Evolutionary conservation across 805 yeast genomes (phyloP).

Genomic region (Monosporozyma unispora): DNA sequence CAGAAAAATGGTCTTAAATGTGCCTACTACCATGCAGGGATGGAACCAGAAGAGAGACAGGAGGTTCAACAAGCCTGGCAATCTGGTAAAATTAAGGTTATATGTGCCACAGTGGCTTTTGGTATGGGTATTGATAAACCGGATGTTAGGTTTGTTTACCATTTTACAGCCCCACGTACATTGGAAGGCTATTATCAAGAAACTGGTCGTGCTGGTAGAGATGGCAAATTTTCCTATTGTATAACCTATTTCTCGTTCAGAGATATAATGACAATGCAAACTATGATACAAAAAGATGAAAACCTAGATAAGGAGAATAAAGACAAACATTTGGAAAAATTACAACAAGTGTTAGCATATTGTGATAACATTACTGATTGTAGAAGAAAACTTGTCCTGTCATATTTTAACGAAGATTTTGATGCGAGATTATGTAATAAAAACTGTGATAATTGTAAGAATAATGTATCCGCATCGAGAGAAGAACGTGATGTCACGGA

Average conservation of each 20-base stretch:
- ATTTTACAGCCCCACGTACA: slow-evolving; percentile 79
- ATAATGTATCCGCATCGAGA: slow-evolving; percentile 35
- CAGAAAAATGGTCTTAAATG: slow-evolving; percentile 52
- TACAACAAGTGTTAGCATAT: slow-evolving; percentile 80
- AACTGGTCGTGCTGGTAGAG: slow-evolving; percentile 98
- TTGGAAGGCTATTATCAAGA: slow-evolving; percentile 97
- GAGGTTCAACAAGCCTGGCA: slow-evolving; percentile 80
- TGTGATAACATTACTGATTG: slow-evolving; percentile 92
- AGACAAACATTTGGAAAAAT: slow-evolving; percentile 68
- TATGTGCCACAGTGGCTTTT: slow-evolving; percentile 97
- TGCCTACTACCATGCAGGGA: slow-evolving; percentile 88
- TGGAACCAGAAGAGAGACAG: slow-evolving; percentile 68
- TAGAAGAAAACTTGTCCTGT: slow-evolving; percentile 79
- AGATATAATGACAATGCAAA: slow-evolving; percentile 71
- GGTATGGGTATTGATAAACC: slow-evolving; percentile 99
- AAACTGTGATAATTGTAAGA: slow-evolving; percentile 79
- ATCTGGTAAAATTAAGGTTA: slow-evolving; percentile 54
- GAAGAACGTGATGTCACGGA: slow-evolving; percentile 62
- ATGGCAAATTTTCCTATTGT: slow-evolving; percentile 77
- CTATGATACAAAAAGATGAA: slow-evolving; percentile 68
- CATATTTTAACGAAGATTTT: slow-evolving; percentile 82
- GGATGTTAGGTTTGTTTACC: slow-evolving; percentile 88
- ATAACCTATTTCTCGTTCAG: slow-evolving; percentile 70
- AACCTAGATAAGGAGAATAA: slow-evolving; percentile 56
- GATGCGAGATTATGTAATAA: slow-evolving; percentile 55